Evolutionary conservation across 2,329 filamentous ascomycete genomes (phyloP).

Genomic region (Meredithiella fracta): DNA sequence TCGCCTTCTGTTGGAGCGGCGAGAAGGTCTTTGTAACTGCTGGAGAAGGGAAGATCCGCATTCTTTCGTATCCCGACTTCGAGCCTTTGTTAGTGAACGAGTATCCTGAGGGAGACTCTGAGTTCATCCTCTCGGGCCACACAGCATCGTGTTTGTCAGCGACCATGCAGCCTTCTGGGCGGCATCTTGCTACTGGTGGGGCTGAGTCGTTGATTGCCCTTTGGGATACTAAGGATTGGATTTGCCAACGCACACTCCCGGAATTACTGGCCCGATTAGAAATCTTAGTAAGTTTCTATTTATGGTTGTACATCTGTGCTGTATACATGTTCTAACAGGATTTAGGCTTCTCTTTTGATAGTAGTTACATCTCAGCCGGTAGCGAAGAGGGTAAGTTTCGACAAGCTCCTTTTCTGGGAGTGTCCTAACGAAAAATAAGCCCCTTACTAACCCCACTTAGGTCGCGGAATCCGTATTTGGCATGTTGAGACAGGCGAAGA

Average conservation of each 20-base stretch:
- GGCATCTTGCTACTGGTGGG: constrained; percentile 58
- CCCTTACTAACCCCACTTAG: constrained; percentile 3
- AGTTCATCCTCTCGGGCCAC: constrained; percentile 51
- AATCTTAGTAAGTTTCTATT: constrained; percentile 40
- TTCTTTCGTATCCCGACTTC: constrained; percentile 51
- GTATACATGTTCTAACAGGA: not conserved
- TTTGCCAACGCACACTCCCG: constrained; percentile 55
- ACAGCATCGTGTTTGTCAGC: constrained; percentile 54
- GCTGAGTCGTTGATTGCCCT: constrained; percentile 59
- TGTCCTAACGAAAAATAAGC: not conserved
- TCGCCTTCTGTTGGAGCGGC: constrained; percentile 58
- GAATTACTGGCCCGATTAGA: constrained; percentile 52
- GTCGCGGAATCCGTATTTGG: constrained; percentile 42
- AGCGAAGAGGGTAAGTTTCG: constrained; percentile 50
- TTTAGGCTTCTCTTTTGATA: constrained; percentile 60
- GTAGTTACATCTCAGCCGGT: constrained; percentile 56
- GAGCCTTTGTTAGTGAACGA: constrained; percentile 36
- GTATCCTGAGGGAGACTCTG: constrained; percentile 25
- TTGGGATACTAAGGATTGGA: constrained; percentile 66
- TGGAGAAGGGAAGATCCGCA: constrained; percentile 51
- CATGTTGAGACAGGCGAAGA: constrained; percentile 60
- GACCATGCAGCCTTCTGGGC: constrained; percentile 53
- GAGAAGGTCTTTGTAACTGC: constrained; percentile 55
- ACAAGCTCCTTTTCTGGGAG: not conserved
- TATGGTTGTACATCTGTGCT: not conserved